Evolutionary conservation across 2,329 filamentous ascomycete genomes (phyloP).

Genomic region (Penicillium hesseltinei): DNA sequence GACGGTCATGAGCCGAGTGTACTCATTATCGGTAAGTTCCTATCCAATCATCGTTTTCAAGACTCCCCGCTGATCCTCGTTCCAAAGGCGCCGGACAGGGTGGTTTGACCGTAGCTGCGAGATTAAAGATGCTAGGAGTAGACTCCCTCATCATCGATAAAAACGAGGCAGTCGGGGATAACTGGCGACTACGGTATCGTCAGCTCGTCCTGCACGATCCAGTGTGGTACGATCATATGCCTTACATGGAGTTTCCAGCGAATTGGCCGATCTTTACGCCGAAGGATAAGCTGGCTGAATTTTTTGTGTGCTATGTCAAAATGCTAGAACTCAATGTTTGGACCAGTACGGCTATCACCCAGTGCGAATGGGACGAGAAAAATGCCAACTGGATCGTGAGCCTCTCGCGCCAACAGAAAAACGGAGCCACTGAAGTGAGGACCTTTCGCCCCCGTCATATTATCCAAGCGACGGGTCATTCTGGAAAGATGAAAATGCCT

Average conservation of each 20-base stretch:
- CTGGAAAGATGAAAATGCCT: neutral
- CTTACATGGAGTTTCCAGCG: slow-evolving; percentile 62
- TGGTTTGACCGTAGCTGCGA: neutral
- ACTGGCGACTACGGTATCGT: slow-evolving; percentile 58
- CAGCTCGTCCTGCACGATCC: neutral
- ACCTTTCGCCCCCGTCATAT: neutral
- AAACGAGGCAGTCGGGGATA: slow-evolving; percentile 60
- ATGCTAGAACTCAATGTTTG: slow-evolving; percentile 29
- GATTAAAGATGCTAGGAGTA: slow-evolving; percentile 54
- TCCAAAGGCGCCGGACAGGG: neutral
- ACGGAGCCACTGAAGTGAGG: neutral
- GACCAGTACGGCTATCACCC: neutral
- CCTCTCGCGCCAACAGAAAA: neutral
- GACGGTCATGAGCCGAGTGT: neutral
- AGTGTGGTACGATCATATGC: slow-evolving; percentile 46
- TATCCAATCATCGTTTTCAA: neutral
- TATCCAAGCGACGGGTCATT: neutral
- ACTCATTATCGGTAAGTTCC: neutral
- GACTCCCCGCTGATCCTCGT: neutral
- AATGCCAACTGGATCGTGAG: neutral
- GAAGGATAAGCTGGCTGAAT: slow-evolving; percentile 69
- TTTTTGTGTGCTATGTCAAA: slow-evolving; percentile 64
- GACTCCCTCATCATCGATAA: slow-evolving; percentile 58
- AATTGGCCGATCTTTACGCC: slow-evolving; percentile 70
- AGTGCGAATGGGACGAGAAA: neutral